Percentiles rank a stretch among this genome's conserved stretches.
phyloP scores from a whole-genome alignment of 2,329 filamentous ascomycete species.

The Atkinsonella hypoxylon region DNA sequence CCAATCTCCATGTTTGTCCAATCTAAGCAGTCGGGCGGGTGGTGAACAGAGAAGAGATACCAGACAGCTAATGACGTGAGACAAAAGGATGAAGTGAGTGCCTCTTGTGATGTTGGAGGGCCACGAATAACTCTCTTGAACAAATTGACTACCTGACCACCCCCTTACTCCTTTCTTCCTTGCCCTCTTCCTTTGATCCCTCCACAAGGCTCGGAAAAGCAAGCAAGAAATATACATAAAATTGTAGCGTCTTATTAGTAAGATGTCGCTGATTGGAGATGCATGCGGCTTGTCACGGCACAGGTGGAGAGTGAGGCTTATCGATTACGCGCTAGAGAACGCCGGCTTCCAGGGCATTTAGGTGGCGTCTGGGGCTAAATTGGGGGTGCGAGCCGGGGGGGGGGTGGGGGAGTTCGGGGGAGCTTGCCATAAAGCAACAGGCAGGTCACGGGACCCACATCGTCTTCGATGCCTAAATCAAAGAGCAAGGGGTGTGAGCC shows the following conservation, averaged over 20 bases:
- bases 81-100: not conserved
- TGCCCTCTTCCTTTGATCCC: not conserved
- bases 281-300: slow-evolving; percentile 11
- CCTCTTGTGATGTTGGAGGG: not conserved
- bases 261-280: slow-evolving; percentile 6
- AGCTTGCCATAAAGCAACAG: too few species aligned
- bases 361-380: not conserved
- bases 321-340: slow-evolving; percentile 9
- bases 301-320: slow-evolving; percentile 5
- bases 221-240: not conserved
- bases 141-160: not conserved
- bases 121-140: slow-evolving; percentile 5
- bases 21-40: not conserved
- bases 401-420: too few species aligned
- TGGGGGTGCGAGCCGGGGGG: not conserved
- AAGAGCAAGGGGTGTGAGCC: too few species aligned
- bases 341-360: slow-evolving; percentile 1
- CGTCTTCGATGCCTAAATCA: too few species aligned
- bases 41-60: not conserved
- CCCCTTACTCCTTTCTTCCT: not conserved
- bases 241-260: slow-evolving; percentile 2
- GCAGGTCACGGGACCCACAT: too few species aligned
- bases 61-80: not conserved
- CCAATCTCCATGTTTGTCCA: slow-evolving; percentile 16
- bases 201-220: not conserved